Percentiles rank a stretch among this genome's conserved stretches.
Conservation (phyloP, 768 basidiomycete species). For the Boletus huronensis region DNA sequence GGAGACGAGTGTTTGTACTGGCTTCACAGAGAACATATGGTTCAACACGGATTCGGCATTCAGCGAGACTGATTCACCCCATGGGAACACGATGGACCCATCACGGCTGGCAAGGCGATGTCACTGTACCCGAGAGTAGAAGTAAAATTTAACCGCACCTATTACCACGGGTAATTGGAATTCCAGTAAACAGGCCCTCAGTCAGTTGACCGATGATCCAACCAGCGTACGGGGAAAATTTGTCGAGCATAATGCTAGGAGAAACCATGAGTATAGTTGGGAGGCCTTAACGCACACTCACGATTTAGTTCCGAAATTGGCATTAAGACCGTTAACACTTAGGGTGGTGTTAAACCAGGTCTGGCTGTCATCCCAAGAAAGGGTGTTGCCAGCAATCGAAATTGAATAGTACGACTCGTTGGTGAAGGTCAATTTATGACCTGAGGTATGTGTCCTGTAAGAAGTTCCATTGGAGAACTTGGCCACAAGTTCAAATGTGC, state of each 20-base stretch:
- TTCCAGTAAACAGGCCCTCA: constrained; percentile 9
- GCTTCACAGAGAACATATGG: constrained; percentile 16
- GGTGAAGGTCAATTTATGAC: constrained; percentile 6
- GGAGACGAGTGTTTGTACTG: constrained; percentile 4
- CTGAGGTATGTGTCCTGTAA: not conserved
- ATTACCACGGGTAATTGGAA: constrained; percentile 11
- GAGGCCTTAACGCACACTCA: not conserved
- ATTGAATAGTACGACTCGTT: constrained; percentile 11
- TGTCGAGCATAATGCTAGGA: constrained; percentile 1
- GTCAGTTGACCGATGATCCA: constrained; percentile 1
- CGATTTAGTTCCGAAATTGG: constrained; percentile 4
- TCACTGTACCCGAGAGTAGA: not conserved
- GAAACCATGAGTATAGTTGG: not conserved
- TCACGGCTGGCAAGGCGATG: not conserved
- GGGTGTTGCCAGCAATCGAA: constrained; percentile 8
- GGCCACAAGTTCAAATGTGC: constrained; percentile 10
- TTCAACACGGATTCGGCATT: constrained; percentile 6
- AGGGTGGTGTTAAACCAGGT: constrained; percentile 13
- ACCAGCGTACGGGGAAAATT: not conserved
- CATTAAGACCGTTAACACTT: constrained; percentile 4
- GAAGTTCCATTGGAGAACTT: constrained; percentile 9
- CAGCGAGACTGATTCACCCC: constrained; percentile 5
- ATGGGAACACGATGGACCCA: constrained; percentile 11
- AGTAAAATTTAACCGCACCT: not conserved
- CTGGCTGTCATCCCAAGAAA: constrained; percentile 15